Evolutionary conservation across 2,329 filamentous ascomycete species (phyloP).

Genomic region (Aschersonia sp.): DNA sequence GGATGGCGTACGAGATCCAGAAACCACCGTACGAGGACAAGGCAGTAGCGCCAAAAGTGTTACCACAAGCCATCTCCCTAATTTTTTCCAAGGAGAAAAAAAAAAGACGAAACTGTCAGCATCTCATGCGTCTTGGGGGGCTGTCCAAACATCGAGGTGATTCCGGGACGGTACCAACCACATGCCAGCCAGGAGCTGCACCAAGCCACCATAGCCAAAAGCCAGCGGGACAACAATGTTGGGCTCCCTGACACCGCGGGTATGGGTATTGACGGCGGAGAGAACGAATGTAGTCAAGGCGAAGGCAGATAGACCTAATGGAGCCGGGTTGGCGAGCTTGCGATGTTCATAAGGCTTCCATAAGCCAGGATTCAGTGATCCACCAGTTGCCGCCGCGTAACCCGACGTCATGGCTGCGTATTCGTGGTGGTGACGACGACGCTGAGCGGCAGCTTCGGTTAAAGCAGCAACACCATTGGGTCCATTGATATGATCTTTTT

Average conservation of each 20-base stretch:
- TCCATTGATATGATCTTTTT: slow-evolving; percentile 7
- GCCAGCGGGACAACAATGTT: slow-evolving; percentile 57
- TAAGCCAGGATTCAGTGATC: slow-evolving; percentile 58
- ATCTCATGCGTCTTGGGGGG: no score
- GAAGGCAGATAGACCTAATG: slow-evolving; percentile 64
- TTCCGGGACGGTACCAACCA: slow-evolving; percentile 43
- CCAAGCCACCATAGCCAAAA: slow-evolving; percentile 62
- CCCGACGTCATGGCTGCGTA: slow-evolving; percentile 10
- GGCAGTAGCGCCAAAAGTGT: slow-evolving; percentile 74
- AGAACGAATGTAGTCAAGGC: slow-evolving; percentile 74
- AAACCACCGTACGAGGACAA: slow-evolving; percentile 73
- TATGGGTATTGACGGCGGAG: slow-evolving; percentile 56
- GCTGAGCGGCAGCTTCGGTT: not conserved
- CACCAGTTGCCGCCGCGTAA: slow-evolving; percentile 42
- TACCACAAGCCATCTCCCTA: slow-evolving; percentile 78
- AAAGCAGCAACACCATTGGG: slow-evolving; percentile 1
- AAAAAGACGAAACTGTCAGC: not conserved
- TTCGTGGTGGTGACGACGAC: slow-evolving; percentile 13
- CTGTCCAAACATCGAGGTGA: not conserved
- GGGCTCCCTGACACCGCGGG: slow-evolving; percentile 42
- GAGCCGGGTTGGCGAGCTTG: slow-evolving; percentile 69
- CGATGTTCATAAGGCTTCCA: slow-evolving; percentile 50
- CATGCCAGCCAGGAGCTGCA: slow-evolving; percentile 74
- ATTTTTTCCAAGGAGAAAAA: not conserved
- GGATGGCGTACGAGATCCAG: slow-evolving; percentile 64